Percentiles rank a stretch among this genome's conserved stretches.
Evolutionary conservation across 2,329 filamentous ascomycete genomes (phyloP).

Genomic region (Kalmusia sp.): DNA sequence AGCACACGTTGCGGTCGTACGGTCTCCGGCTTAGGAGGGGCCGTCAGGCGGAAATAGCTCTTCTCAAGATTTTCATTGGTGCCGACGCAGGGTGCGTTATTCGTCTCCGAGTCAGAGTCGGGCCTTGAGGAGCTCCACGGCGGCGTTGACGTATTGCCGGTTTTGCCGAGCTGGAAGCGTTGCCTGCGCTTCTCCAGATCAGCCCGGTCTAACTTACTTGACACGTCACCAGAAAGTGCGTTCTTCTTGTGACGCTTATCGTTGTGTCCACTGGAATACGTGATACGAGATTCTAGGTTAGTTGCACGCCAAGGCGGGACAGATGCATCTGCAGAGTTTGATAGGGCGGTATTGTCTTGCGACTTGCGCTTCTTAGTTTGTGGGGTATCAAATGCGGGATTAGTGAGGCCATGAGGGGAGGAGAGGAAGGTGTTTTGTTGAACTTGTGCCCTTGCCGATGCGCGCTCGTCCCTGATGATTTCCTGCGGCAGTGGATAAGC

Average conservation of each 20-base stretch:
- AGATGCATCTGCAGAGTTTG: slow-evolving; percentile 58
- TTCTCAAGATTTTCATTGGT: slow-evolving; percentile 88
- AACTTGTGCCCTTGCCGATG: slow-evolving; percentile 31
- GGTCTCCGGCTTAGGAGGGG: slow-evolving; percentile 84
- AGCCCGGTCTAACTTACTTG: slow-evolving; percentile 91
- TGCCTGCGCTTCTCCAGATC: slow-evolving; percentile 87
- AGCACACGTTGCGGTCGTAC: slow-evolving; percentile 85
- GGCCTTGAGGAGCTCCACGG: slow-evolving; percentile 55
- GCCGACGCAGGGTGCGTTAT: slow-evolving; percentile 78
- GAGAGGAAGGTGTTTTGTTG: slow-evolving; percentile 24
- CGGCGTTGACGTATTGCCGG: slow-evolving; percentile 62
- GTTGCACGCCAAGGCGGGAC: slow-evolving; percentile 77
- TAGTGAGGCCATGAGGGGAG: slow-evolving; percentile 40
- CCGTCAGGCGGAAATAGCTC: slow-evolving; percentile 90
- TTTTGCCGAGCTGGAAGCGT: slow-evolving; percentile 72
- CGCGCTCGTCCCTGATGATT: slow-evolving; percentile 73
- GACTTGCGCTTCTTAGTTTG: slow-evolving; percentile 88
- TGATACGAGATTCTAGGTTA: slow-evolving; percentile 77
- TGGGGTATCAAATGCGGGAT: slow-evolving; percentile 44
- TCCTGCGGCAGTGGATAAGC: slow-evolving; percentile 83
- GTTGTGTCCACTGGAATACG: slow-evolving; percentile 59
- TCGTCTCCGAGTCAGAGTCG: slow-evolving; percentile 56
- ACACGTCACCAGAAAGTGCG: slow-evolving; percentile 56
- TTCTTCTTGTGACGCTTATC: slow-evolving; percentile 57
- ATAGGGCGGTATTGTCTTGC: slow-evolving; percentile 58